phyloP scores from a whole-genome alignment of 495 filamentous ascomycete genomes.

The Cudoniella acicularis region DNA sequence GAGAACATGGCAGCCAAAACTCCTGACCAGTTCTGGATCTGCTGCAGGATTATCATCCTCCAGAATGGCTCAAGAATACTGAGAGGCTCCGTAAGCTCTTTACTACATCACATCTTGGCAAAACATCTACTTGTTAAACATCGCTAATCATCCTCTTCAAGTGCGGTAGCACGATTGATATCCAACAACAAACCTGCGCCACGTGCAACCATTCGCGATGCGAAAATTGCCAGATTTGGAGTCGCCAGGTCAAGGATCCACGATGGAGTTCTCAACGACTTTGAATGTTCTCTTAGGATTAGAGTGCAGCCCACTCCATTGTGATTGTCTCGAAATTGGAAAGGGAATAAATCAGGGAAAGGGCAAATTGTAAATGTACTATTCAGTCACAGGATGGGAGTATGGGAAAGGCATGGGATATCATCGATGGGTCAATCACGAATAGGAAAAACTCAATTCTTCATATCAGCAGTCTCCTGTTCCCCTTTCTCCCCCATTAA shows the following conservation, averaged over 20 bases:
- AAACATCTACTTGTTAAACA: not conserved
- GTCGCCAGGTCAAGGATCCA: not conserved
- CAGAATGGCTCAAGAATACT: not conserved
- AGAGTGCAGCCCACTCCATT: too few species aligned
- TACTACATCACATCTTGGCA: not conserved
- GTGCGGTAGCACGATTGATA: not conserved
- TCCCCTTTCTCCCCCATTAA: too few species aligned
- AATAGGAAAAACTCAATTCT: too few species aligned
- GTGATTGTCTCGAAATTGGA: too few species aligned
- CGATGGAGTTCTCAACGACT: not conserved
- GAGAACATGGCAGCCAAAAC: not conserved
- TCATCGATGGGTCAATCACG: too few species aligned
- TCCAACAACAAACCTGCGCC: not conserved
- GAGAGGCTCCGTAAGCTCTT: not conserved
- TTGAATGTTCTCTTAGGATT: not conserved
- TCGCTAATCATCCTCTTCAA: not conserved
- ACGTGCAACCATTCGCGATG: not conserved
- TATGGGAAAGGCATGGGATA: too few species aligned
- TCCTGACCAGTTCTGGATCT: conserved; percentile 1
- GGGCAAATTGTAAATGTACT: too few species aligned
- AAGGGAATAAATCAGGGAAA: too few species aligned
- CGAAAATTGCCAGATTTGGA: not conserved
- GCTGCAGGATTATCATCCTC: not conserved
- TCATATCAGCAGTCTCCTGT: too few species aligned
- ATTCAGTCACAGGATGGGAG: too few species aligned